A percentile compares a stretch with the other conserved stretches of the same genome.
These are phyloP conservation scores for Gynochthodes officinalis DNA, from an alignment of 257 asterid genomes.

Conservation along the genomic window DNA sequence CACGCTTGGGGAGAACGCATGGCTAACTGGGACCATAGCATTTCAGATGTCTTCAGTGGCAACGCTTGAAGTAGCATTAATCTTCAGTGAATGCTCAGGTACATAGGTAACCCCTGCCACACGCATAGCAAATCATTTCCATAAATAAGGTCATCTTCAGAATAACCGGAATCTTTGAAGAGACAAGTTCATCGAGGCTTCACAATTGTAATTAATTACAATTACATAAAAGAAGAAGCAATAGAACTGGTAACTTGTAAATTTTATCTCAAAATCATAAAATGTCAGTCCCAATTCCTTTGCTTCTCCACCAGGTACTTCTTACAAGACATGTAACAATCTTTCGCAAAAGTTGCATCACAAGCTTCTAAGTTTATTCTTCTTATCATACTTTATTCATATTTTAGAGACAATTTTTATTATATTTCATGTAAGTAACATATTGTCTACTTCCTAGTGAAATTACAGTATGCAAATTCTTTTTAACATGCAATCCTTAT, in stretches of 20 bases:
- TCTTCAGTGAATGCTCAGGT: conserved; percentile 92
- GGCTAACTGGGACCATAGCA: conserved; percentile 1
- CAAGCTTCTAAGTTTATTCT: background rate
- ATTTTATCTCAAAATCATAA: background rate
- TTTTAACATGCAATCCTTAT: background rate
- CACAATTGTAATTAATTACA: background rate
- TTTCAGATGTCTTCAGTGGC: conserved; percentile 60
- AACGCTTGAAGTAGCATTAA: conserved; percentile 85
- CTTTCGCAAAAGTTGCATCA: background rate
- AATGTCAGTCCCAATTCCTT: background rate
- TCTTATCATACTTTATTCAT: background rate
- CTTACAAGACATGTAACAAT: background rate
- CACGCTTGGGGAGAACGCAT: background rate
- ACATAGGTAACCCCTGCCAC: conserved; percentile 66
- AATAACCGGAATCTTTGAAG: background rate
- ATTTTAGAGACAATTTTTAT: background rate
- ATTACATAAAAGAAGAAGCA: background rate
- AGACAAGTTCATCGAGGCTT: background rate
- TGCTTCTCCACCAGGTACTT: background rate
- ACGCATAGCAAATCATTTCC: background rate
- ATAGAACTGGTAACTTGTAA: background rate
- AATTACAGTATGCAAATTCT: background rate
- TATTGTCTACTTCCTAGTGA: background rate
- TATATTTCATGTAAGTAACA: background rate
- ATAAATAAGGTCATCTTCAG: background rate